Base-by-base conservation (phyloP, 768 basidiomycete species). In the Rubroboletus satanas region DNA sequence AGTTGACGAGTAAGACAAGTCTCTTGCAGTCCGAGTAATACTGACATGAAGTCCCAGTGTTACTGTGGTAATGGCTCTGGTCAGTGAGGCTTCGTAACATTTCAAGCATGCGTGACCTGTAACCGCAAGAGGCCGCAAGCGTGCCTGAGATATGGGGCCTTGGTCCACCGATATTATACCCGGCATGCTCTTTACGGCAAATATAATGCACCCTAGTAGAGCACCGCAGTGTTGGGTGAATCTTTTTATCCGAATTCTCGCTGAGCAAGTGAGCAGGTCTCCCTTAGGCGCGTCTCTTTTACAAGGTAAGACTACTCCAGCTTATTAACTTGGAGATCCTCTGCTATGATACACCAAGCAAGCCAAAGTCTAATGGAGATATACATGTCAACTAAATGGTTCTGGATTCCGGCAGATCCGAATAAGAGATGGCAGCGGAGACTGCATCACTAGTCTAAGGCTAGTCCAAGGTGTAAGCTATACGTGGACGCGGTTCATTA, bases 1-100 rank as follows among this genome's bases (percentile, higher is more conserved):
- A 83, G 67, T 83, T 45, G 89, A 92, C 60, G 90, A 91, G 89
- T 90, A 61, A 70, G 87, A 73, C 6, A 10, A 28, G 26, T 21
- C 44, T 50, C n/a, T 29, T 48, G 42, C 26, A 12, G 48, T 52
- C 9, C 15, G 48, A 41, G 21, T 26, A 35, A 26, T 39, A 47
- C 53, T 71, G 33, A 66, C 38, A 33, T 52, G 26, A 14, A 38
- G 23, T 18, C 54, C 44, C 53, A 90, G 88, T 62, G 86, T 89
- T 12, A 89, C 88, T 0, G 83, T 88, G 17, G 71, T 88, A 29
- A 82, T 87, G 38, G 82, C 80, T 15, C 73, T 90, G 35, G 83
- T 89, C 48, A 80, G 80, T 29, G 89, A 91, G 67, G 82, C 79
- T 5, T 69, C 73, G 56, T 87, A 65, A 54, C 42, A 33, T 38